A percentile compares a stretch with the other conserved stretches of the same genome.
Evolutionary conservation across 139 green algal genomes (phyloP).

Genomic region (Diplosphaera chodatii): DNA sequence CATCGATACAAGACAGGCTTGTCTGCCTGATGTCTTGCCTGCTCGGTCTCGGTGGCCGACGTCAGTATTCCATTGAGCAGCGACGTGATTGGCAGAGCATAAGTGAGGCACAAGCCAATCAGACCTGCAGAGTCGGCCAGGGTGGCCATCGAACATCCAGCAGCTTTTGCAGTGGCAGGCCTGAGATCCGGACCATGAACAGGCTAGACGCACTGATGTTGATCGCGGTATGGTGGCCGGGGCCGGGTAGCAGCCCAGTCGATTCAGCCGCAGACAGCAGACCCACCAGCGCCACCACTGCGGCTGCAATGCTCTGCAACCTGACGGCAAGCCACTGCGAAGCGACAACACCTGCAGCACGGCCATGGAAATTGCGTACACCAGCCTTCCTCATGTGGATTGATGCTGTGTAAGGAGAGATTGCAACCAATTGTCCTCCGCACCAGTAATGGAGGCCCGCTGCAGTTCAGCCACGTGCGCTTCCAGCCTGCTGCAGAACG

Average conservation of each 20-base stretch:
- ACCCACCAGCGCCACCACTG: conserved; percentile 50
- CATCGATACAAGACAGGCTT: too few species aligned
- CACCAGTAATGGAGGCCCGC: conserved; percentile 28
- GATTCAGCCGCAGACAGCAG: conserved; percentile 33
- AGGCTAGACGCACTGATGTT: neutral
- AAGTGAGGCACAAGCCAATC: conserved; percentile 65
- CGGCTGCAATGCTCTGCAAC: conserved; percentile 74
- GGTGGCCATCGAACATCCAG: too few species aligned
- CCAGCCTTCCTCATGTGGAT: too few species aligned
- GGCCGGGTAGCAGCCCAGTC: conserved; percentile 7
- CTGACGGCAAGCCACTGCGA: conserved; percentile 65
- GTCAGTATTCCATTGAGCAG: conserved; percentile 72
- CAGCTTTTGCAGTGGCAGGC: too few species aligned
- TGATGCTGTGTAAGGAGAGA: too few species aligned
- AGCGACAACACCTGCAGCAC: conserved; percentile 26
- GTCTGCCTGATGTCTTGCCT: neutral
- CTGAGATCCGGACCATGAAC: too few species aligned
- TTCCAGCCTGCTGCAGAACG: conserved; percentile 29
- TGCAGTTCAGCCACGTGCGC: conserved; percentile 30
- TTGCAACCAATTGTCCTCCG: too few species aligned
- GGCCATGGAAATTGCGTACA: too few species aligned
- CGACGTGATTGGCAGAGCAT: conserved; percentile 70
- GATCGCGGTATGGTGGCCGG: neutral
- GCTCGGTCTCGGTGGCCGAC: conserved; percentile 54
- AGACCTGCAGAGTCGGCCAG: too few species aligned